Conservation (phyloP, 2,329 filamentous ascomycete species). For the Talaromyces sp. region DNA sequence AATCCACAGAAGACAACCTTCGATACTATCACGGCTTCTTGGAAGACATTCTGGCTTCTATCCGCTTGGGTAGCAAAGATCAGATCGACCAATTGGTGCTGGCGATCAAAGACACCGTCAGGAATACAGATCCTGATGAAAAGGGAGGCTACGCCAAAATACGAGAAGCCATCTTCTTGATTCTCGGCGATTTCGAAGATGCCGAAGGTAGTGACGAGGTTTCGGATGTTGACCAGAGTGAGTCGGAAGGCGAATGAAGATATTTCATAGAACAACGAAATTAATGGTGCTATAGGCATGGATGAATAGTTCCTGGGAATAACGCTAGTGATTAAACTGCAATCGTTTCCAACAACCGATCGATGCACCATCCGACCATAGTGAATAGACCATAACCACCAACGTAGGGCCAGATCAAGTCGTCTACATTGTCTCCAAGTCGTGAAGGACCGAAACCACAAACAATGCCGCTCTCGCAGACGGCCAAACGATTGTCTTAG, state of each 20-base stretch:
- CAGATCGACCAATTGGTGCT: conserved; percentile 26
- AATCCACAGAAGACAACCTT: conserved; percentile 10
- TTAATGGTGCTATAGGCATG: conserved; percentile 5
- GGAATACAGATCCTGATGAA: conserved; percentile 11
- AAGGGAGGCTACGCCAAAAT: conserved; percentile 17
- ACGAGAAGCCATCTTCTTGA: conserved; percentile 12
- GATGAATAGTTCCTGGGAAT: not conserved
- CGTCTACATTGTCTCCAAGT: not conserved
- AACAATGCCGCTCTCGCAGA: not conserved
- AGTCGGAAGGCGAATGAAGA: not conserved
- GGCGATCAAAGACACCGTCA: conserved; percentile 27
- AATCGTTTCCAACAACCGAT: not conserved
- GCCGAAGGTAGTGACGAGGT: conserved; percentile 12
- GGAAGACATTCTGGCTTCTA: conserved; percentile 27
- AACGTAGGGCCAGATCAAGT: not conserved
- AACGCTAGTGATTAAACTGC: not conserved
- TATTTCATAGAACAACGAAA: not conserved
- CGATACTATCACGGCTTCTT: conserved; percentile 26
- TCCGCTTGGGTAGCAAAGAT: conserved; percentile 24
- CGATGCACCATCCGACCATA: not conserved
- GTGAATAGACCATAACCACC: not conserved
- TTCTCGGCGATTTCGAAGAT: conserved; percentile 12
- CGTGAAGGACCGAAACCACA: not conserved
- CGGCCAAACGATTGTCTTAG: not conserved
- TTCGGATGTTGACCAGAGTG: conserved; percentile 9